These are phyloP conservation scores for Moelleriella libera DNA, from an alignment of 2,329 filamentous ascomycete genomes.

Conservation along the genomic window DNA sequence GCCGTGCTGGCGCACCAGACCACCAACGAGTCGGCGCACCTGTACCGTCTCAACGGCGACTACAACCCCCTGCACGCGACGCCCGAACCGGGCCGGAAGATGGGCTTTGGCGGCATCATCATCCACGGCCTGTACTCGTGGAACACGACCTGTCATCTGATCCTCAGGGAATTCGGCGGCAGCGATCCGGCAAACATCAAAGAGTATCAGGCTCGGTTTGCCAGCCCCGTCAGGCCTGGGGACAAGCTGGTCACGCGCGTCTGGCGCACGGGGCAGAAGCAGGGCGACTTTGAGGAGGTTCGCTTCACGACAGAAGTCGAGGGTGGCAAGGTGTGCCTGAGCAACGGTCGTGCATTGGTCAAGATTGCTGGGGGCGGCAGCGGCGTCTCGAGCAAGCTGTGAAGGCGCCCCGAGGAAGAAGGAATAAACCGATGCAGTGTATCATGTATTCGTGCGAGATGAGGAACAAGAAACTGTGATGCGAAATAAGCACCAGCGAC, in stretches of 20 bases:
- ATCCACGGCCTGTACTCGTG: slow-evolving; percentile 83
- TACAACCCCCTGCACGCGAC: slow-evolving; percentile 89
- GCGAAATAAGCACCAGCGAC: too few species aligned
- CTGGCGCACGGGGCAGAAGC: slow-evolving; percentile 58
- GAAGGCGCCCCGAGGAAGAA: slow-evolving; percentile 8
- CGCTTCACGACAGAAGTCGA: slow-evolving; percentile 67
- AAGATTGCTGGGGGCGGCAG: slow-evolving; percentile 38
- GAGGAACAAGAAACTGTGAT: too few species aligned
- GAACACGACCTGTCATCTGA: slow-evolving; percentile 62
- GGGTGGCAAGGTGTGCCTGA: slow-evolving; percentile 72
- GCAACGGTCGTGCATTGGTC: slow-evolving; percentile 72
- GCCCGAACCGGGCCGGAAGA: slow-evolving; percentile 70
- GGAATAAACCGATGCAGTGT: too few species aligned
- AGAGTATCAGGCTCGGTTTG: slow-evolving; percentile 83
- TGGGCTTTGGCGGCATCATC: slow-evolving; percentile 83
- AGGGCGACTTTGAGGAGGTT: slow-evolving; percentile 64
- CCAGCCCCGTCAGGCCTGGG: slow-evolving; percentile 68
- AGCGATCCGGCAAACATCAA: slow-evolving; percentile 70
- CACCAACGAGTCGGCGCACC: slow-evolving; percentile 53
- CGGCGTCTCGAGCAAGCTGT: slow-evolving; percentile 48
- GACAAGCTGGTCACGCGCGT: slow-evolving; percentile 71
- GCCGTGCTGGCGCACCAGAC: slow-evolving; percentile 57
- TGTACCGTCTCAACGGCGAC: slow-evolving; percentile 82
- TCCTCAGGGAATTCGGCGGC: slow-evolving; percentile 60
- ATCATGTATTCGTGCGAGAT: too few species aligned